Evolutionary conservation across 306 rosid species (phyloP), one percentile per base, ranked within the genome.

Genomic region (Rosa chinensis): DNA sequence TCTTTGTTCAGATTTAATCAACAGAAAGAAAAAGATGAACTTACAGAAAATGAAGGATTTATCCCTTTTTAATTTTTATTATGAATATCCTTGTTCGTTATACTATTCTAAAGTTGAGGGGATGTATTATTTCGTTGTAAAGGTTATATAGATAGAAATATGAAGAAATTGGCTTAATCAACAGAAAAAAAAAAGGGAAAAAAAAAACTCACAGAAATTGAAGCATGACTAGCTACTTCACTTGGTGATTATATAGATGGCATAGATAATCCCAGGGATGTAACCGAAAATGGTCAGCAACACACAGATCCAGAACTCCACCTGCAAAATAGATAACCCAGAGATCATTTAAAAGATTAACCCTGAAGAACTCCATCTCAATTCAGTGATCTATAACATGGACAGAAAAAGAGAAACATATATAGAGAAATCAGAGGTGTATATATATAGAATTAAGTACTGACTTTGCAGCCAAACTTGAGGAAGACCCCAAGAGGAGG

Each of bases 401-500:
- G 10, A 28, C 20, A 25, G 40, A 28, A 28, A 32, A 13, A 28
- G 0, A 35, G 23, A 66, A 32, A 35, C n/a, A 63, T 13, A 63
- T 6, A 63, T 9, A 58, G 16, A 23, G 8, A 64, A 11, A 16
- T 70, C 16, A 18, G 21, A 64, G 70, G 43, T 10, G 3, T 62
- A 6, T 62, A 2, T 11, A 32, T 0, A 6, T 8, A 21, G 20
- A 6, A 64, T 66, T 17, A 0, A 78, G 11, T 12, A 18, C 7
- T 4, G 10, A 91, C 97, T 17, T 89, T 8, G 91, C 97, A 91
- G 17, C 92, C 98, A 70, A 44, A 93, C 85, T 87, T 93, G 89
- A 93, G 93, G 84, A 93, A 93, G 72, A 93, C 98, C 3, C 98
- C 98, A 7, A 93, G 94, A 79, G 98, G 98, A 50, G 98, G 98